Conservation (phyloP, 805 yeast genomes). For the Metschnikowia reukaufii region DNA sequence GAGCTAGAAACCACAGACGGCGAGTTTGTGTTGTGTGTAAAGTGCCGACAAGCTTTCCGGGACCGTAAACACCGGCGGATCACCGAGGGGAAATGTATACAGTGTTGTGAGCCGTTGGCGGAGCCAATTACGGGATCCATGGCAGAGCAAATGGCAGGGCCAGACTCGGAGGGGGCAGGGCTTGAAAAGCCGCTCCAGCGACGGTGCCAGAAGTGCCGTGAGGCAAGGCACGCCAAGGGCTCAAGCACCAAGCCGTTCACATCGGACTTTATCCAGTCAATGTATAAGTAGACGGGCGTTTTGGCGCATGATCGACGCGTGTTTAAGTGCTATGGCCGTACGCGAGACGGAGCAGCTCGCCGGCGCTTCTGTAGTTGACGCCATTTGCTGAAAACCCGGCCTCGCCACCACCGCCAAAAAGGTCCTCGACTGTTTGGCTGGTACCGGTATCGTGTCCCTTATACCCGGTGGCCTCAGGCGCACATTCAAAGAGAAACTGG, state of each 20-base stretch:
- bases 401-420: slow-evolving; percentile 23
- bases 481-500: slow-evolving; percentile 30
- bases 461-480: slow-evolving; percentile 31
- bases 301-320: no score
- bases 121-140: no score
- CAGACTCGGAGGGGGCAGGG: not conserved
- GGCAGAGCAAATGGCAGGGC: no score
- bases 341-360: slow-evolving; percentile 17
- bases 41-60: slow-evolving; percentile 5
- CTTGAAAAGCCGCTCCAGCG: not conserved
- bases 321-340: no score
- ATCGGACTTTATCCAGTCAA: slow-evolving; percentile 5
- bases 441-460: slow-evolving; percentile 2
- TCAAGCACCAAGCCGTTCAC: slow-evolving; percentile 3
- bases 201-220: slow-evolving; percentile 3
- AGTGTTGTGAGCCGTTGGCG: slow-evolving; percentile 6
- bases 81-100: slow-evolving; percentile 6
- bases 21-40: slow-evolving; percentile 4
- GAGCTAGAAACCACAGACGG: slow-evolving; percentile 2
- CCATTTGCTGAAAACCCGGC: slow-evolving; percentile 16
- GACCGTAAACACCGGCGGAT: slow-evolving; percentile 6
- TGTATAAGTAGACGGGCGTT: slow-evolving; percentile 10
- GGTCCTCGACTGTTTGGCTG: slow-evolving; percentile 12
- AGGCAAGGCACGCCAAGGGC: not conserved
- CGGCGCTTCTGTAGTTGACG: slow-evolving; percentile 18